phyloP scores from a whole-genome alignment of 1,284 basidiomycete species.

The Fomitopsis schrenkii region DNA sequence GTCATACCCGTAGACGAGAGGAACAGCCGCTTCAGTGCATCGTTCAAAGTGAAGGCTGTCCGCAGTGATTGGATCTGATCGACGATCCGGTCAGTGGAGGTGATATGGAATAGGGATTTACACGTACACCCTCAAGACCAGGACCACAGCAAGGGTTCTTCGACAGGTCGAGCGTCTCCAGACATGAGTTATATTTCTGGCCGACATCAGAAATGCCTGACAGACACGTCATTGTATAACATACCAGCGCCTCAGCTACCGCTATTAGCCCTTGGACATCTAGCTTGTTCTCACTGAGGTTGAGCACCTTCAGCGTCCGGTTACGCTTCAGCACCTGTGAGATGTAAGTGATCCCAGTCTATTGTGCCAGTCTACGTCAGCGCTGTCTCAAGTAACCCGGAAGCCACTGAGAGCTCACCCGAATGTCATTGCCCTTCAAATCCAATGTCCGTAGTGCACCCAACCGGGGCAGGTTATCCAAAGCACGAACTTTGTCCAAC shows the following conservation, averaged over 20 bases:
- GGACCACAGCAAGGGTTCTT: slow-evolving; percentile 93
- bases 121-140: slow-evolving; percentile 75
- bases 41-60: slow-evolving; percentile 91
- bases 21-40: slow-evolving; percentile 89
- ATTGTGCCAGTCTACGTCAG: slow-evolving; percentile 4
- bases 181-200: slow-evolving; percentile 90
- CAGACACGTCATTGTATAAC: neutral
- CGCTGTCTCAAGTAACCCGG: slow-evolving; percentile 6
- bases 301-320: slow-evolving; percentile 90
- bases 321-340: slow-evolving; percentile 96
- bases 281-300: slow-evolving; percentile 91
- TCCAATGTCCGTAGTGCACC: slow-evolving; percentile 88
- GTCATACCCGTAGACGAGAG: slow-evolving; percentile 81
- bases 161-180: slow-evolving; percentile 93
- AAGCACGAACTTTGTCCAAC: slow-evolving; percentile 74
- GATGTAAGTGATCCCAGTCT: slow-evolving; percentile 85
- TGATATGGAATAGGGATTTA: neutral
- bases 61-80: slow-evolving; percentile 80
- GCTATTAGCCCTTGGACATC: slow-evolving; percentile 78
- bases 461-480: slow-evolving; percentile 81
- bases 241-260: slow-evolving; percentile 86
- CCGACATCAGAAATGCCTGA: neutral
- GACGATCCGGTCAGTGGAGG: neutral
- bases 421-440: slow-evolving; percentile 87
- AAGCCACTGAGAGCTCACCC: slow-evolving; percentile 45